Base-by-base conservation (phyloP, 148 eudicot genomes). In the Pouteria glomerata region DNA sequence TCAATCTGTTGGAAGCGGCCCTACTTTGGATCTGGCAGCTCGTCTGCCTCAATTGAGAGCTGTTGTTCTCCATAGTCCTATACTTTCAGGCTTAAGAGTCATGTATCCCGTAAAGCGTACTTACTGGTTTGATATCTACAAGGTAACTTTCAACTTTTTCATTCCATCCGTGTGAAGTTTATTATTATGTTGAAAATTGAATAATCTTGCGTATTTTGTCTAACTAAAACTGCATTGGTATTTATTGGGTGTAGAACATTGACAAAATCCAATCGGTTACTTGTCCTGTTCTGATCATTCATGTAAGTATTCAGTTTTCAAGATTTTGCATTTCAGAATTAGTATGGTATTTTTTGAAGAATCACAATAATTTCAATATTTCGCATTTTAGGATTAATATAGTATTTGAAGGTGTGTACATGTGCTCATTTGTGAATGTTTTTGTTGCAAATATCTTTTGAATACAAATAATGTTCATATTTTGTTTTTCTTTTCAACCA, bases 1-100 rank as follows among this genome's bases (percentile, higher is more conserved):
- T 51, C 93, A 88, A 58, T 88, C 93, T 7, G 88, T 88, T 55
- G 93, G 93, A 52, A 88, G 93, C 64, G 93, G 93, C 16, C 93
- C 93, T 35, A 86, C 93, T 14, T 79, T 84, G 65, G 93, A 88
- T 76, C 82, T 88, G 55, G 93, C 93, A 24, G 74, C 82, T 74
- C 93, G 93, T 75, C 76, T 88, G 42, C 86, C 90, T 74, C 75
- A 79, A 37, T 76, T 88, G 72, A 80, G 90, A 80, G 93, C 90
- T 35, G 88, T 88, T 44, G 77, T 88, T 56, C 78, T 88, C 75
- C 93, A 88, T 58, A 86, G 90, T 76, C 93, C 93, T 73, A 86
- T 88, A 74, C 80, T 86, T 23, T 88, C 93, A 1, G 93, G 93
- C 19, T 80, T 88, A 41, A 79, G 90, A 76, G 90, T 86, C 52